Evolutionary conservation across 805 yeast species (phyloP).

Genomic region (Candida anglica): DNA sequence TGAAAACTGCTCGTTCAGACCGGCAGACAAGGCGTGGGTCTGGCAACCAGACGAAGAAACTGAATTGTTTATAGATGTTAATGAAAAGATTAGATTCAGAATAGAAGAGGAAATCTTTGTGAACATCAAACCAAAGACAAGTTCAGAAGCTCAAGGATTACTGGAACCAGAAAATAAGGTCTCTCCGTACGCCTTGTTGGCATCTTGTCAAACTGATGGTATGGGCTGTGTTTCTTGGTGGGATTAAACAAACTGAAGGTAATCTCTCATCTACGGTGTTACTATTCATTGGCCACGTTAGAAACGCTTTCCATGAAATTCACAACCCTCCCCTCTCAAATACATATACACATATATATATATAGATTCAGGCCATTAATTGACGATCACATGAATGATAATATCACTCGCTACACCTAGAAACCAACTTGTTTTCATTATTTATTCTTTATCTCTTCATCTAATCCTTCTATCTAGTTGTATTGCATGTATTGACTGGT

Average conservation of each 20-base stretch:
- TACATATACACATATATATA: too few species aligned
- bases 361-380: too few species aligned
- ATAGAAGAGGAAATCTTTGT: slow-evolving; percentile 86
- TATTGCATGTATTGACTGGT: slow-evolving; percentile 99
- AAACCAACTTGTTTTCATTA: too few species aligned
- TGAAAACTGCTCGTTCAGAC: slow-evolving; percentile 63
- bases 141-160: slow-evolving; percentile 43
- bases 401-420: too few species aligned
- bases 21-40: slow-evolving; percentile 91
- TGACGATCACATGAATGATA: too few species aligned
- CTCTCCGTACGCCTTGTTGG: slow-evolving; percentile 83
- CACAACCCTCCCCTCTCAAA: too few species aligned
- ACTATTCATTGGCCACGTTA: too few species aligned
- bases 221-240: slow-evolving; percentile 98
- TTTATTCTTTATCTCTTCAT: too few species aligned
- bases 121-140: slow-evolving; percentile 76
- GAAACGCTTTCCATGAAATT: too few species aligned
- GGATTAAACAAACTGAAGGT: too few species aligned
- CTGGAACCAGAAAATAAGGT: slow-evolving; percentile 39
- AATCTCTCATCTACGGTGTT: too few species aligned
- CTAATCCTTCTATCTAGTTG: slow-evolving; percentile 48
- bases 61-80: slow-evolving; percentile 77
- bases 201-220: slow-evolving; percentile 93
- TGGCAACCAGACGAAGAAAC: slow-evolving; percentile 81
- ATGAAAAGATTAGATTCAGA: slow-evolving; percentile 88